Conservation (phyloP, 352 stramenopile species). For the Globisporangium lucens region DNA sequence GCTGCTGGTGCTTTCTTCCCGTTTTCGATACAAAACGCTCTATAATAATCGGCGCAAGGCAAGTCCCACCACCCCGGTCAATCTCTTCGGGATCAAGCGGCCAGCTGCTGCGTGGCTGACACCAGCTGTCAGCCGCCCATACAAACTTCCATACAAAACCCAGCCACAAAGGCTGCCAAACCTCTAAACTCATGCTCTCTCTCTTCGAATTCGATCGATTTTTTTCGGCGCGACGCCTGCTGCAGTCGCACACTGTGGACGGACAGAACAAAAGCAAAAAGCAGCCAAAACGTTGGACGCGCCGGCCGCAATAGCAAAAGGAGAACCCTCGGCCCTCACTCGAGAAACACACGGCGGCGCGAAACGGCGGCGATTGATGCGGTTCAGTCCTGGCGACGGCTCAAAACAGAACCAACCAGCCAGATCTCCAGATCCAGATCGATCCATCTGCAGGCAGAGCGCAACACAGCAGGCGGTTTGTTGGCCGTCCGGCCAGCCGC, state of each 20-base stretch:
- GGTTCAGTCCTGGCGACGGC: neutral
- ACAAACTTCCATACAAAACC: neutral
- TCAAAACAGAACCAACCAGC: neutral
- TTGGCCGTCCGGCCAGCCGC: neutral
- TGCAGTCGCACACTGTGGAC: neutral
- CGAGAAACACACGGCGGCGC: neutral
- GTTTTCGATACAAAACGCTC: neutral
- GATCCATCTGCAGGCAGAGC: neutral
- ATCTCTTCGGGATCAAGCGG: neutral
- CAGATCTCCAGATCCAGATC: neutral
- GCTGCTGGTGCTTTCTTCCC: neutral
- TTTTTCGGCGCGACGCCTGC: neutral
- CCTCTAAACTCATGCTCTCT: neutral
- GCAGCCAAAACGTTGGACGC: neutral
- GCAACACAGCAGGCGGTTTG: neutral
- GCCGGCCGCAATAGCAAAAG: neutral
- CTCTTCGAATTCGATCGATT: neutral
- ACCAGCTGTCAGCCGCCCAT: neutral
- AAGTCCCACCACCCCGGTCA: neutral
- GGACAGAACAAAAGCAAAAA: neutral
- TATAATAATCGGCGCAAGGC: neutral
- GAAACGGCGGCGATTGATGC: conserved; percentile 8
- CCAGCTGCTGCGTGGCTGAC: neutral
- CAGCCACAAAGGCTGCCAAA: neutral
- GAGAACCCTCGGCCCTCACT: neutral